Base-by-base conservation (phyloP, 2,329 filamentous ascomycete genomes). In the Clonostachys byssicola region DNA sequence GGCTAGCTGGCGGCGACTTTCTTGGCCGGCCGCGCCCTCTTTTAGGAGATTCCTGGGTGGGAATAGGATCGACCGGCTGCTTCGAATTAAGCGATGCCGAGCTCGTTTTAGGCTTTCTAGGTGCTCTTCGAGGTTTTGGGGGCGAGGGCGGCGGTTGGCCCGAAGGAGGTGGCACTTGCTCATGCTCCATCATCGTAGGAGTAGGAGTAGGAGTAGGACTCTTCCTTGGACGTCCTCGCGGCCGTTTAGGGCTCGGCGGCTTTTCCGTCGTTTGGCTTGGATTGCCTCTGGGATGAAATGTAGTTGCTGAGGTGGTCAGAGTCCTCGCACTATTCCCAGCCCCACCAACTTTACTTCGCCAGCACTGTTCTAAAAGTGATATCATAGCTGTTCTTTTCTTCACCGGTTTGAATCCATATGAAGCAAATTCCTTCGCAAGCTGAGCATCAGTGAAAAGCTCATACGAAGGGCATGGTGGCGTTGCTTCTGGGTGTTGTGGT, bases 381-480 rank as follows among this genome's bases (percentile, higher is more conserved):
- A 92, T 83, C 84, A 89, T 89, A 9, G 81, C 80, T 43, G 77
- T 73, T 16, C 88, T 76, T 47, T 72, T 80, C 59, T 84, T 88
- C 33, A 91, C 70, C 2, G 83, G 71, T 59, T 91, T 92, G 65
- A 92, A 91, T 0, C 85, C 86, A 56, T 83, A 90, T 0, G 73
- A 71, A 6, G 75, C 68, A 41, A 92, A 68, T 56, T 86, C 76
- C 47, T 74, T 79, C 4, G 80, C 69, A 14, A 92, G 67, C 49
- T 87, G 79, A 9, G 73, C 65, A 51, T 86, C 83, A 4, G 83
- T 83, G 49, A 80, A 83, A 0, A 77, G 64, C 39, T 78, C 73
- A 50, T 78, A 91, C 12, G 79, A 75, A 3, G 86, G 86, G 2
- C 42, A 16, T 5, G 39, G 45, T 3, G 36, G 36, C n/a, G 14